Evolutionary conservation across 805 yeast species (phyloP).

Genomic region (Lipomyces yamadae): DNA sequence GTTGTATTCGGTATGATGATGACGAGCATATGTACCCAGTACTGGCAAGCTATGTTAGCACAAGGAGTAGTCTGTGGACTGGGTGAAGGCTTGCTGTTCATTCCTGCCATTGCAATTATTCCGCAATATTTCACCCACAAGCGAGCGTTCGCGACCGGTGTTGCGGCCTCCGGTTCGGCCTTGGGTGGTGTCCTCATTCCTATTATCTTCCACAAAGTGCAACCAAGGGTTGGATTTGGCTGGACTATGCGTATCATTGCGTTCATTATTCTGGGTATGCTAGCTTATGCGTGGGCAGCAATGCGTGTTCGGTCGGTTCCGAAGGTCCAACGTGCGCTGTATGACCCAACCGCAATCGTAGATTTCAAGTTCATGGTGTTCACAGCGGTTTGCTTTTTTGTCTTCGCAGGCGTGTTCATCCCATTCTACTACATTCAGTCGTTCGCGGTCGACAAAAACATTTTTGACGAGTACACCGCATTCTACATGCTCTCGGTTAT

Average conservation of each 20-base stretch:
- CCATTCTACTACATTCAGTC: slow-evolving; percentile 45
- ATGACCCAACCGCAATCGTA: slow-evolving; percentile 39
- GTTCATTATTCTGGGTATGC: slow-evolving; percentile 49
- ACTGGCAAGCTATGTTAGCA: slow-evolving; percentile 59
- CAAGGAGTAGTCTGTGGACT: slow-evolving; percentile 59
- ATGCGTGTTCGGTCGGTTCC: slow-evolving; percentile 40
- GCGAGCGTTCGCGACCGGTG: slow-evolving; percentile 51
- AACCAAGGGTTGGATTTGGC: slow-evolving; percentile 53
- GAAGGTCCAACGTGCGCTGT: slow-evolving; percentile 19
- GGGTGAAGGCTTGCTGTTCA: slow-evolving; percentile 52
- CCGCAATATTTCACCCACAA: slow-evolving; percentile 53
- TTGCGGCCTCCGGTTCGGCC: slow-evolving; percentile 58
- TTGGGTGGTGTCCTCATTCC: slow-evolving; percentile 59
- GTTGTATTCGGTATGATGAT: slow-evolving; percentile 44
- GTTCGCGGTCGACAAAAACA: slow-evolving; percentile 40
- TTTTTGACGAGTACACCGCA: slow-evolving; percentile 33
- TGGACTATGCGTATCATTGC: slow-evolving; percentile 60
- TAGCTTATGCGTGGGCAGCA: slow-evolving; percentile 37
- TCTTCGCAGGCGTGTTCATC: slow-evolving; percentile 43
- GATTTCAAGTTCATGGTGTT: slow-evolving; percentile 42
- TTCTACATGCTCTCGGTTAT: slow-evolving; percentile 45
- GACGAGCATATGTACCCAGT: slow-evolving; percentile 47
- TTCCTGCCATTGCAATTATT: slow-evolving; percentile 52
- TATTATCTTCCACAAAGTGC: slow-evolving; percentile 51
- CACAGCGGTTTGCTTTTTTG: slow-evolving; percentile 40